phyloP scores from a whole-genome alignment of 139 green algal species.

The Chlorella sp. region DNA sequence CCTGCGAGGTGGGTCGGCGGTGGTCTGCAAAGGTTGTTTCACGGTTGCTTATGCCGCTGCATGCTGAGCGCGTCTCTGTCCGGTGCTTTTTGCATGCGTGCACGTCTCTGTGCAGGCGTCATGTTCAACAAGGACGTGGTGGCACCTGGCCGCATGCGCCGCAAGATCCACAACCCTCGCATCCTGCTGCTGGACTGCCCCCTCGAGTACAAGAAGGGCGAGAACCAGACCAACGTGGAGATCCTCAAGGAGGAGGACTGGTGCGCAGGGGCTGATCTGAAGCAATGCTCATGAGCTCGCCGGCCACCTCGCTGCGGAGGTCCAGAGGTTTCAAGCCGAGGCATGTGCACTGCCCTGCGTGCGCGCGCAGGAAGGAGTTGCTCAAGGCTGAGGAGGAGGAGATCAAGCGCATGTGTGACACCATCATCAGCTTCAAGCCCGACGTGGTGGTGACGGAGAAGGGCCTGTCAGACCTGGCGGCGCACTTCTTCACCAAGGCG shows the following conservation, averaged over 20 bases:
- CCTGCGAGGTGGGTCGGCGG: conserved; percentile 22
- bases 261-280: no score
- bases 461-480: conserved; percentile 90
- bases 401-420: conserved; percentile 67
- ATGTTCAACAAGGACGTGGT: conserved; percentile 99
- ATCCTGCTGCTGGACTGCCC: conserved; percentile 98
- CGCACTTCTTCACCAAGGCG: conserved; percentile 88
- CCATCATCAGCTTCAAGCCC: conserved; percentile 90
- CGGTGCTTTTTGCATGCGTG: not conserved
- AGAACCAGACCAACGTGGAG: conserved; percentile 99
- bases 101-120: conserved; percentile 90
- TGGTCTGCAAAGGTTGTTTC: not conserved
- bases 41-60: not conserved
- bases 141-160: conserved; percentile 86
- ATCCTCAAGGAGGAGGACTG: conserved; percentile 96
- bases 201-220: conserved; percentile 99
- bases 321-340: no score
- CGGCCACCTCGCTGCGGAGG: no score
- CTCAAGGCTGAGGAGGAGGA: conserved; percentile 97
- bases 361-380: conserved; percentile 32
- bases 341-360: no score
- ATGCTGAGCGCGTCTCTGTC: not conserved
- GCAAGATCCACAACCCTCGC: conserved; percentile 88
- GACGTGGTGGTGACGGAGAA: conserved; percentile 91
- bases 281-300: no score